These are phyloP conservation scores for Pythium grandisporangium DNA, from an alignment of 352 stramenopile species.

Conservation along the genomic window DNA sequence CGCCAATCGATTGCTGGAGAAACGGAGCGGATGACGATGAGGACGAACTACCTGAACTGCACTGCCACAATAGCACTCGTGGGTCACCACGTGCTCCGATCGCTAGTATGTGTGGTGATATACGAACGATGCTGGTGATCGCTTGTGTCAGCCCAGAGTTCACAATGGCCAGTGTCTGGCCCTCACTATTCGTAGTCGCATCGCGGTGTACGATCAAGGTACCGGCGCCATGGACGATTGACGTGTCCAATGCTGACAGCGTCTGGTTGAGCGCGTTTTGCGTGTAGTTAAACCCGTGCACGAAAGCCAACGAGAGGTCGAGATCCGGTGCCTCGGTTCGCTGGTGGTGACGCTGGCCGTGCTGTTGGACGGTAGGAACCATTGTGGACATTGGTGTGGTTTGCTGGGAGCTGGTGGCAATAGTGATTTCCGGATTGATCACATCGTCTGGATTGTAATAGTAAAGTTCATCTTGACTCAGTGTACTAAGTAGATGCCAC, in stretches of 20 bases:
- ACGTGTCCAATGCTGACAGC: conserved; percentile 16
- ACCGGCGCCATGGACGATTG: conserved; percentile 32
- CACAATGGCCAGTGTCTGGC: no score
- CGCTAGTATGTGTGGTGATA: conserved; percentile 14
- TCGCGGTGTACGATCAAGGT: conserved; percentile 31
- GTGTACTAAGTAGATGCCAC: neutral
- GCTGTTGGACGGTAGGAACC: no score
- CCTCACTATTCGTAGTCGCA: no score
- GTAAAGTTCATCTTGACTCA: conserved; percentile 10
- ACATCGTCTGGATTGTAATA: no score
- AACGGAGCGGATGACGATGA: no score
- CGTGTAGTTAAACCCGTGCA: conserved; percentile 41
- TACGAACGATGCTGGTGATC: conserved; percentile 41
- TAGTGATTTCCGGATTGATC: no score
- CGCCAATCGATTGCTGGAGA: no score
- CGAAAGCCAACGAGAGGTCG: conserved; percentile 33
- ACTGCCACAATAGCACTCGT: conserved; percentile 13
- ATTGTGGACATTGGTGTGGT: no score
- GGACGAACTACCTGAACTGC: conserved; percentile 7
- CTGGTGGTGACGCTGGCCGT: neutral
- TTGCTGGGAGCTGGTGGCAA: no score
- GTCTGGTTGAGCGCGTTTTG: conserved; percentile 33
- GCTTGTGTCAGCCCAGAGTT: conserved; percentile 30
- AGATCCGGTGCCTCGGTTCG: conserved; percentile 42
- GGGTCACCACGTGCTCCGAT: conserved; percentile 9